Percentiles rank a stretch among this genome's conserved stretches.
These are phyloP conservation scores for Prototheca wickerhamii DNA, from an alignment of 163 green algal species.

Conservation along the genomic window DNA sequence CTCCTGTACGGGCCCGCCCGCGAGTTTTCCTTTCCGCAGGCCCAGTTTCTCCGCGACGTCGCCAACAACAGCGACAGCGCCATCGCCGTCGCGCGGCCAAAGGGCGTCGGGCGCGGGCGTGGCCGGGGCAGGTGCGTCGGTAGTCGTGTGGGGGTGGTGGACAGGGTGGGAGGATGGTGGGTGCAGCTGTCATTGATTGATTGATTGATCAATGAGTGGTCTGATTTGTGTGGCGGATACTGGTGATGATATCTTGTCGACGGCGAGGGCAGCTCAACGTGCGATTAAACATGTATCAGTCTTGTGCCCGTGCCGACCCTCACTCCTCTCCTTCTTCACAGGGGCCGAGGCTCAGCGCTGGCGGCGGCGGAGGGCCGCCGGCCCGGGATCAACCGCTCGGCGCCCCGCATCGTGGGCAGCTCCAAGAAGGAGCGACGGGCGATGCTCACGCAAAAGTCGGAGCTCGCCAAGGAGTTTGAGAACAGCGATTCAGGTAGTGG, in stretches of 20 bases:
- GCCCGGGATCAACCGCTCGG: conserved; percentile 2
- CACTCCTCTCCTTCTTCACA: too few species aligned
- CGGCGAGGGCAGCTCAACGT: too few species aligned
- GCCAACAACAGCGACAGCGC: conserved; percentile 12
- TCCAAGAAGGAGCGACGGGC: conserved; percentile 6
- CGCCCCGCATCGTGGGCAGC: not conserved
- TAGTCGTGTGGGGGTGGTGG: not conserved
- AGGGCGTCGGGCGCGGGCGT: conserved; percentile 8
- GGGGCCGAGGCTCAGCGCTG: conserved; percentile 4
- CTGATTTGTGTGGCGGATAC: too few species aligned
- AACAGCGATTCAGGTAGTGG: not conserved
- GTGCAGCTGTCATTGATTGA: not conserved
- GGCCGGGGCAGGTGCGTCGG: conserved; percentile 8
- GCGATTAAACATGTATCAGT: too few species aligned
- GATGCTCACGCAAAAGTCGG: conserved; percentile 7
- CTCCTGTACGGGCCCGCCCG: conserved; percentile 18
- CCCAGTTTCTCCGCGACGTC: conserved; percentile 20
- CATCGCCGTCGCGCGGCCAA: conserved; percentile 5
- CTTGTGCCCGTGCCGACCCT: too few species aligned
- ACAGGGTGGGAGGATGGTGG: not conserved
- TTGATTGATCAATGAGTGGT: too few species aligned
- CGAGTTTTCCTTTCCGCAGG: conserved; percentile 27
- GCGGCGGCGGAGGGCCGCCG: conserved; percentile 4
- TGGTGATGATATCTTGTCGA: too few species aligned
- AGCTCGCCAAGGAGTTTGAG: conserved; percentile 12